Base-by-base conservation (phyloP, 768 basidiomycete genomes). In the Tulasnella sp. region DNA sequence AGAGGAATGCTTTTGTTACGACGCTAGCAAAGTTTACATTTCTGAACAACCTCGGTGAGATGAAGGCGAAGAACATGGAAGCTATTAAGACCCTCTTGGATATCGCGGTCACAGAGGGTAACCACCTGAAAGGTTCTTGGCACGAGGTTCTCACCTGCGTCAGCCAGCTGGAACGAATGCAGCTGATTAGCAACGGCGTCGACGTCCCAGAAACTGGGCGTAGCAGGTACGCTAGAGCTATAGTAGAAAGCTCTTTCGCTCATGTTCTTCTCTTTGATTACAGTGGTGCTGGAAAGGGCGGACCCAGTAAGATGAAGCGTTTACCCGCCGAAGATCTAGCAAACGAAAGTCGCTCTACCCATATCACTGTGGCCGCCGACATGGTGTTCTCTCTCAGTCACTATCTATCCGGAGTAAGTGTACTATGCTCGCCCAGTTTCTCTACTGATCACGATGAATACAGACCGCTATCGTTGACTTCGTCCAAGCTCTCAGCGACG, bases 41-140 rank as follows among this genome's bases (percentile, higher is more conserved):
- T 77, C 76, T 98, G 63, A 97, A 89, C 70, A 98, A 99, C 68
- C 73, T 98, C 3, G 92, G 92, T 56, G 96, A 98, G 75, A 99
- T 99, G 96, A 93, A 92, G 73, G 79, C 90, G 31, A 98, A 98
- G 76, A 98, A 98, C 68, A 96, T 99, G 82, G 96, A 98, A 69
- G 96, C 94, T 4, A 97, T 99, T 74, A 98, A 97, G 71, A 74
- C 90, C 2, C 76, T 99, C 53, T 74, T 99, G 10, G 96, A 98
- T 67, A 82, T 99, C 45, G 94, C 96, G 15, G 86, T 94, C 42
- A 86, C 81, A n/a, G 93, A 99, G 69, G 96, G 96, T 61, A 97
- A 96, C 69, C 84, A 90, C 68, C 78, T 99, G 62, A 96, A 93
- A 73, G 85, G 84, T 1, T 92, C 87, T 19, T 99, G 96, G 96